Conservation (phyloP, 495 filamentous ascomycete genomes). For the Chaetomium fimeti region DNA sequence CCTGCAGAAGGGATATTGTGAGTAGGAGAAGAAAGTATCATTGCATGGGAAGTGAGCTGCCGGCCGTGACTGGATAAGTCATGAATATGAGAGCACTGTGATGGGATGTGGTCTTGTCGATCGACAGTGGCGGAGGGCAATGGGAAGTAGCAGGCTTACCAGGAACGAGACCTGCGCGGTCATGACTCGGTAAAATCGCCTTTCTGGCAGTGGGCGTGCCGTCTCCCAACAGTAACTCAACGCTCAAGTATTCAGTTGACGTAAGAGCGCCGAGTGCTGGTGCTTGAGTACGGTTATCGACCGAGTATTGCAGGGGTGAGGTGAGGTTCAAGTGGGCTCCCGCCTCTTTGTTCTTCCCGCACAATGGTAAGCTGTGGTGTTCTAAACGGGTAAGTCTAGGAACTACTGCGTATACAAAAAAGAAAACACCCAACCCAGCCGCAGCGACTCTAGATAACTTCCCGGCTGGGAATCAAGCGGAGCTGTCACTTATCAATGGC, state of each 20-base stretch:
- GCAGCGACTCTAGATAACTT: not conserved
- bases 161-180: constrained; percentile 58
- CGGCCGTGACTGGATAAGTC: not conserved
- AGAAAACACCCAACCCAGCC: not conserved
- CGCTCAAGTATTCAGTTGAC: not conserved
- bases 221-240: constrained; percentile 4
- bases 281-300: not conserved
- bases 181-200: constrained; percentile 38
- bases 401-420: not conserved
- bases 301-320: not conserved
- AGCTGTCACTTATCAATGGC: not conserved
- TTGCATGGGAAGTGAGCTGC: not conserved
- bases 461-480: not conserved
- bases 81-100: not conserved
- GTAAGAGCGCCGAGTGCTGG: not conserved
- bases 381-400: not conserved
- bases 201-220: not conserved
- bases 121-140: not conserved
- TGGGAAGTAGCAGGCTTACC: constrained; percentile 38
- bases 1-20: constrained; percentile 52
- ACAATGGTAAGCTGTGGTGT: not conserved
- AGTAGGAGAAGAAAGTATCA: constrained; percentile 1
- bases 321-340: not conserved
- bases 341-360: constrained; percentile 1
- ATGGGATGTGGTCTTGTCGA: not conserved